Base-by-base conservation (phyloP, 208 protist species). In the Endotrypanum monterogeii region DNA sequence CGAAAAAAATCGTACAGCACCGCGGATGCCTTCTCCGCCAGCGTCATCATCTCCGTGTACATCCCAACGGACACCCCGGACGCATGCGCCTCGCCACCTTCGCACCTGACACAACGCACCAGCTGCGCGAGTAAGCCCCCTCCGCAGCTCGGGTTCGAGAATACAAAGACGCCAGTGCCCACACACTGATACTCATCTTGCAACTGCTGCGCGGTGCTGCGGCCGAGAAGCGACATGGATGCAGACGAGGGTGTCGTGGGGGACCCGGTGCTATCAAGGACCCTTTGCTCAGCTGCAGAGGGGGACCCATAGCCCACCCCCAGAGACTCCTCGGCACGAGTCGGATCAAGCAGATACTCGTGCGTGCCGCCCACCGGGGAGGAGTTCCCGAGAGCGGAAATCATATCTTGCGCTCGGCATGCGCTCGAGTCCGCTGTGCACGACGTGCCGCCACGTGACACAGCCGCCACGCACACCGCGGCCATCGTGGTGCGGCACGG, bases 401-500 rank as follows among this genome's bases (percentile, higher is more conserved):
- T 55, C 48, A 3, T 7, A 23, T 20, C 14, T 39, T 41, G 0
- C 18, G 58, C 20, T 44, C 32, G 20, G 58, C 58, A 14, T 14
- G 18, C 28, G 58, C 16, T 63, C 58, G 35, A 63, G 58, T 63
- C 58, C 25, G 58, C 58, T 23, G 3, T 62, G 9, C 32, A 41
- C 41, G 51, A 23, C n/a, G n/a, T 73, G 20, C 25, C 71, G 8
- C 6, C 71, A 28, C 63, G 70, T 9, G 51, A 41, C 50, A 86
- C 32, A 50, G 73, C 81, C 2, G 82, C 76, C 8, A 96, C 69
- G 35, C 69, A 82, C 5, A 94, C 86, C 1, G 94, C 94, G 1
- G 92, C 92, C 56, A 94, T 77, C n/a, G 89, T 94, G 11, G 87
- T 95, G 37, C 87, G 89, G 67, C 93, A 94, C 58, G 92, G 85